Evolutionary conservation across 2,329 filamentous ascomycete species (phyloP), one percentile per base, ranked within the genome.

Genomic region (Botrytis sinoallii): DNA sequence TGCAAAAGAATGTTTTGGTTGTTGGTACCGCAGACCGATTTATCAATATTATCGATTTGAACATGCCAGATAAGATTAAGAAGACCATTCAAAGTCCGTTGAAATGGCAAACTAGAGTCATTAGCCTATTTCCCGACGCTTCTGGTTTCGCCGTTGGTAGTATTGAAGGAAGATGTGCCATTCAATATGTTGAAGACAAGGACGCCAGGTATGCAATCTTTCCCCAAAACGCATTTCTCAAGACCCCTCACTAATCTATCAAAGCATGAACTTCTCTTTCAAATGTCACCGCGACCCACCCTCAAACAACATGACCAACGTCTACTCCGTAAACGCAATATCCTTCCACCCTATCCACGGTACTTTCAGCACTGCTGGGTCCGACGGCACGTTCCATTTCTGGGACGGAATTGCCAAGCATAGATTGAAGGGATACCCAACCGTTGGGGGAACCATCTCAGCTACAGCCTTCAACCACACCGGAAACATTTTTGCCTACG

Each of bases 151-250:
- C 96, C 1, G 93, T 99, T 69, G 96, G 96, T 72, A 97, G 93
- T 81, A 97, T 99, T 79, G 96, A 99, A 83, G 96, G 96, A 44
- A 92, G 96, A 73, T 99, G 96, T 82, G 96, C 96, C 2, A 99
- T 99, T 76, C 96, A 99, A 82, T 98, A 99, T 80, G 94, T 98
- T 52, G 95, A 99, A 80, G 96, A 99, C 61, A 98, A 98, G 84
- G 94, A 99, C 82, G 85, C 92, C 4, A 89, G 84, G 91, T 91
- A 85, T 35, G 10, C 10, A 42, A 46, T 42, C 44, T 55, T 35
- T 42, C 40, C 7, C 32, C 25, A 20, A 22, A 35, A 25, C 25
- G 4, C 25, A 59, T 65, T 42, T 16, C 9, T n/a, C 46, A 38
- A 69, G 52, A 46, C 68, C 16, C 18, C 16, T 67, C 22, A 42